Evolutionary conservation across 345 rosid genomes (phyloP).

Genomic region (Cochlearia excelsa): DNA sequence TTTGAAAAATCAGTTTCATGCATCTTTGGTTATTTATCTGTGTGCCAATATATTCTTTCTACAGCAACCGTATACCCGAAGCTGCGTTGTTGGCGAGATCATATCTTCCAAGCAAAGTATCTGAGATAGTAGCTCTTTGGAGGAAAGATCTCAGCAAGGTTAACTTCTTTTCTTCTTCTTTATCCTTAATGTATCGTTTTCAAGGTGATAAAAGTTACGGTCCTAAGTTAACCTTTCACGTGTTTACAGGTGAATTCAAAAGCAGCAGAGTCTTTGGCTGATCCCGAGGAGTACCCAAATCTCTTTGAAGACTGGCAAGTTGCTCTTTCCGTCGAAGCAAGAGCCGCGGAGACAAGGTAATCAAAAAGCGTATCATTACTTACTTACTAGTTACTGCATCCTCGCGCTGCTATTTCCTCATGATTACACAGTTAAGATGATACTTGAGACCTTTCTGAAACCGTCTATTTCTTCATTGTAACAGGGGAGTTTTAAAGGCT

Average conservation of each 20-base stretch:
- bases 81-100: constrained; percentile 99
- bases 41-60: constrained; percentile 31
- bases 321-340: constrained; percentile 51
- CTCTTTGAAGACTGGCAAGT: no score
- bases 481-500: constrained; percentile 61
- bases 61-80: constrained; percentile 98
- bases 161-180: constrained; percentile 19
- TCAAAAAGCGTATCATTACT: no score
- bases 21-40: constrained; percentile 8
- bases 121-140: constrained; percentile 56
- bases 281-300: no score
- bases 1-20: constrained; percentile 3
- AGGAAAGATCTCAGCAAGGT: no score
- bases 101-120: constrained; percentile 97
- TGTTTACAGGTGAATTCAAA: constrained; percentile 40
- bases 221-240: constrained; percentile 11
- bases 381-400: neutral
- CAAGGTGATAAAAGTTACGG: constrained; percentile 7
- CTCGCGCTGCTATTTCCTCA: neutral
- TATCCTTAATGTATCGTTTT: neutral
- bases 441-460: neutral
- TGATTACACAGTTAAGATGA: neutral
- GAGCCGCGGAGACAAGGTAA: constrained; percentile 70
- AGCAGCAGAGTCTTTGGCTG: no score
- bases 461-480: constrained; percentile 26